These are phyloP conservation scores for Byssoonygena ceratinophila DNA, from an alignment of 2,329 filamentous ascomycete genomes.

Conservation along the genomic window DNA sequence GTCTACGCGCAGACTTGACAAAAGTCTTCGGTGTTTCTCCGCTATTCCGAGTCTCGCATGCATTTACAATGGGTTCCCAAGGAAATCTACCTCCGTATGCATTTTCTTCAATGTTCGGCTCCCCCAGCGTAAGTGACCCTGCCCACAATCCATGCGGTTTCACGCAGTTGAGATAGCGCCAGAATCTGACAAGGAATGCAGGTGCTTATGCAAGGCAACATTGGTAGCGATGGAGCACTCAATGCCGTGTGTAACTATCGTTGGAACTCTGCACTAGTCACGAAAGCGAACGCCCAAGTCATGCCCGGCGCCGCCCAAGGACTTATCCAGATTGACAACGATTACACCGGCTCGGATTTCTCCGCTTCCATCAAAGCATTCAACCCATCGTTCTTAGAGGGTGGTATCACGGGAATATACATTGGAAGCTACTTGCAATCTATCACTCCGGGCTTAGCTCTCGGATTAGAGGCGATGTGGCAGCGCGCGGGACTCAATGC, in stretches of 20 bases:
- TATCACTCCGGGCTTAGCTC: slow-evolving; percentile 71
- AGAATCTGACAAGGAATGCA: slow-evolving; percentile 30
- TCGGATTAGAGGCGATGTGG: slow-evolving; percentile 90
- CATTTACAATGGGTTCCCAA: slow-evolving; percentile 85
- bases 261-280: slow-evolving; percentile 68
- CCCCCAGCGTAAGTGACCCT: slow-evolving; percentile 62
- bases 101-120: slow-evolving; percentile 88
- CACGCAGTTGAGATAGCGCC: not conserved
- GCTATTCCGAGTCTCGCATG: slow-evolving; percentile 94
- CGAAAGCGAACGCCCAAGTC: slow-evolving; percentile 81
- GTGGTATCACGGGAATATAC: slow-evolving; percentile 85
- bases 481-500: slow-evolving; percentile 74
- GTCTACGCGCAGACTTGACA: slow-evolving; percentile 88
- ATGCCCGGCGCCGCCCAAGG: slow-evolving; percentile 66
- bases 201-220: slow-evolving; percentile 90
- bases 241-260: slow-evolving; percentile 87
- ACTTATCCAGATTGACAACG: slow-evolving; percentile 88
- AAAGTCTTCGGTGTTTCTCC: slow-evolving; percentile 91
- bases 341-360: slow-evolving; percentile 90
- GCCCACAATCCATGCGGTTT: not conserved
- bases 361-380: slow-evolving; percentile 84
- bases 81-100: slow-evolving; percentile 79
- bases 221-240: slow-evolving; percentile 85
- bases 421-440: slow-evolving; percentile 94
- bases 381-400: slow-evolving; percentile 89